Evolutionary conservation across 345 rosid genomes (phyloP).

Genomic region (Adansonia digitata): DNA sequence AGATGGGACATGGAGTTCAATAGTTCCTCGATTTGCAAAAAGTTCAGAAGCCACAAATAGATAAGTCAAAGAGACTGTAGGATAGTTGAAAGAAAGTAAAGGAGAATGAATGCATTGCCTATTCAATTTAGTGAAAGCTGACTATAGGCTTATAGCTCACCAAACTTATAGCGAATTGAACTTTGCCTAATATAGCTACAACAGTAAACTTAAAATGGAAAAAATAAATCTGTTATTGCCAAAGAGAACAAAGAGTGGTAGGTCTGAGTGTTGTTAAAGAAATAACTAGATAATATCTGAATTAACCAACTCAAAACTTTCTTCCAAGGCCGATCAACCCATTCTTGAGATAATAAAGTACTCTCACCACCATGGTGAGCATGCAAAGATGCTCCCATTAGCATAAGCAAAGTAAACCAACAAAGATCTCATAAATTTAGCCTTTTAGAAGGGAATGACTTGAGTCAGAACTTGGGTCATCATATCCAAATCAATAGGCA

Average conservation of each 20-base stretch:
- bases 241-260: background rate
- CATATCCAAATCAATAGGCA: background rate
- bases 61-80: background rate
- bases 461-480: background rate
- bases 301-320: background rate
- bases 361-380: background rate
- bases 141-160: background rate
- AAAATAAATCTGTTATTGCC: background rate
- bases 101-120: background rate
- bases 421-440: background rate
- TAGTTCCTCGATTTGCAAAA: conserved; percentile 9
- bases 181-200: background rate
- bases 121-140: background rate
- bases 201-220: background rate
- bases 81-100: conserved; percentile 1
- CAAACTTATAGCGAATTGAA: background rate
- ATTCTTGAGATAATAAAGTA: background rate
- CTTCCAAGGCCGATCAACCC: background rate
- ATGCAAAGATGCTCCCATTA: background rate
- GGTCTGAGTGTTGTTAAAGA: background rate
- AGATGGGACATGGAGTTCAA: conserved; percentile 5
- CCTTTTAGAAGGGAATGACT: background rate
- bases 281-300: background rate
- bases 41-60: background rate
- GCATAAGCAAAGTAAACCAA: background rate